Evolutionary conservation across 768 basidiomycete species (phyloP), one percentile per base, ranked within the genome.

Genomic region (Leucocoprinus leucothites): DNA sequence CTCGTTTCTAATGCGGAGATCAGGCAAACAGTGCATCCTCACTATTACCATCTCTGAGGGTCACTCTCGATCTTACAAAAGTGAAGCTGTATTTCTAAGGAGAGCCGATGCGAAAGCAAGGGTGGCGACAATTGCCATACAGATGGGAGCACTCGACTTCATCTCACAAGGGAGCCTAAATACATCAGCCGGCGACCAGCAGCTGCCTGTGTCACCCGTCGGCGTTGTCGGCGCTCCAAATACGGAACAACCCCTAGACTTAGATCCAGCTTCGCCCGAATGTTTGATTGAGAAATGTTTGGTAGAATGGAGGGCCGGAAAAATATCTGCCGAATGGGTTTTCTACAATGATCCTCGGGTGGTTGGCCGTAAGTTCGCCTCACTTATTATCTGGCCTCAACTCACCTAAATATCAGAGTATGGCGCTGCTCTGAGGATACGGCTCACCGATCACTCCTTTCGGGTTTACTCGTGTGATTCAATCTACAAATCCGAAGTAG

Each of bases 141-240:
- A 82, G 6, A 77, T 80, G 71, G 84, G 82, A 18, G 86, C 78
- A 1, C 63, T 87, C 28, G 78, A 84, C 18, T 87, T 87, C 61
- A 79, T 87, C 45, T 50, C 65, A 6, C 61, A 67, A 1, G 80
- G 80, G 2, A 76, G 78, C n/a, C 65, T 70, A 1, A 71, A 75
- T 35, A 61, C 60, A 6, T 35, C 65, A 25, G 67, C 69, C 34
- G 65, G 65, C 25, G 71, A 67, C 42, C 73, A 74, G 36, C 69
- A 9, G 19, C 35, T 14, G 68, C 6, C 63, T 68, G 4, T 64
- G 72, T 5, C 69, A 70, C 42, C 69, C 71, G 38, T 65, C 67
- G 65, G 60, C 18, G 64, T 65, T 25, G 42, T 56, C 7, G 66
- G 63, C 40, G 51, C 52, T n/a, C 57, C 53, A 51, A 65, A 53